phyloP scores from a whole-genome alignment of 75 land plant genomes.

The Picea glauca region DNA sequence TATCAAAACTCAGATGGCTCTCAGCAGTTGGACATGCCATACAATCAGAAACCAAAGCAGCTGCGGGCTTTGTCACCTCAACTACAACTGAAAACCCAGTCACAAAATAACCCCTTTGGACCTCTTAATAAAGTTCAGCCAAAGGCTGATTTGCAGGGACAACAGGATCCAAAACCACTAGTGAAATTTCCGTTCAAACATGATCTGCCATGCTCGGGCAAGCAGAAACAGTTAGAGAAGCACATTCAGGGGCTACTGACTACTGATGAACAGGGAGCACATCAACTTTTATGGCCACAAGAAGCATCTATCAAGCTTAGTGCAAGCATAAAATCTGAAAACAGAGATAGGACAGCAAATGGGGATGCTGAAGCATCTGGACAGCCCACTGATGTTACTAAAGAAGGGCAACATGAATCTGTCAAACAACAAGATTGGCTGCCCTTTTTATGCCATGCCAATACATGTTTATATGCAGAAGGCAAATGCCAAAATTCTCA shows the following conservation, averaged over 20 bases:
- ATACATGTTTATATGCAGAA: slow-evolving; percentile 54
- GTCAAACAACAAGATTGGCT: slow-evolving; percentile 68
- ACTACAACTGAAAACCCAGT: slow-evolving; percentile 15
- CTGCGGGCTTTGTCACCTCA: slow-evolving; percentile 29
- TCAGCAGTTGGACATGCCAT: slow-evolving; percentile 20
- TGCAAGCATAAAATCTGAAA: slow-evolving; percentile 8
- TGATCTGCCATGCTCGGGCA: slow-evolving; percentile 13
- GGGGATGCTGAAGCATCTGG: slow-evolving; percentile 7
- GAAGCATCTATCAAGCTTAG: slow-evolving; percentile 17
- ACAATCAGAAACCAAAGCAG: slow-evolving; percentile 25
- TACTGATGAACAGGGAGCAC: slow-evolving; percentile 26
- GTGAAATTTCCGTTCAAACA: slow-evolving; percentile 10
- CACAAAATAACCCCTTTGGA: slow-evolving; percentile 20
- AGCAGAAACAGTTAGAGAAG: slow-evolving; percentile 28
- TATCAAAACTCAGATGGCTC: slow-evolving; percentile 8
- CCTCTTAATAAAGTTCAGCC: slow-evolving; percentile 21
- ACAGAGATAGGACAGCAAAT: slow-evolving; percentile 8
- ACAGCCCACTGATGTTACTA: slow-evolving; percentile 8
- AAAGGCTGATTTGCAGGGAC: slow-evolving; percentile 20
- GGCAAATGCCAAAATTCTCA: slow-evolving; percentile 52
- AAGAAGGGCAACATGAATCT: slow-evolving; percentile 23
- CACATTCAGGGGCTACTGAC: slow-evolving; percentile 6
- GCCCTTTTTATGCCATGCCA: slow-evolving; percentile 75
- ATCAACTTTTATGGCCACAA: slow-evolving; percentile 24
- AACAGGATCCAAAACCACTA: slow-evolving; percentile 27